These are phyloP conservation scores for Malania oleifera DNA, from an alignment of 164 flowering plant genomes.

Conservation along the genomic window DNA sequence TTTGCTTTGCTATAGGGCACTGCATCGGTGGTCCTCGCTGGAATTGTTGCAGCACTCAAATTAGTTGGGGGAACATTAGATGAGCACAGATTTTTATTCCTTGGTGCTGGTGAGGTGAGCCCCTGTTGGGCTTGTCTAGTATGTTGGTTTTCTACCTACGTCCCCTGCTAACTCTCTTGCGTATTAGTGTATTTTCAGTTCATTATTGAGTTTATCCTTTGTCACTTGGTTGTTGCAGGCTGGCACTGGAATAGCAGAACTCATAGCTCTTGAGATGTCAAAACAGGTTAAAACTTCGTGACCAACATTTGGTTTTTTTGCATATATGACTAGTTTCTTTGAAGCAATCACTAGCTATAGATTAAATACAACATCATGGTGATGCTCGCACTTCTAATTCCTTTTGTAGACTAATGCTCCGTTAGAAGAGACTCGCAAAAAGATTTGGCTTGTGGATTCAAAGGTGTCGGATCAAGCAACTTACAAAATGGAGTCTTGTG, in stretches of 20 bases:
- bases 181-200: neutral
- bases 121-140: neutral
- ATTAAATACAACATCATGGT: neutral
- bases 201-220: neutral
- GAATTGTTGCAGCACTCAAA: conserved; percentile 13
- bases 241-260: conserved; percentile 64
- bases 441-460: conserved; percentile 57
- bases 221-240: conserved; percentile 29
- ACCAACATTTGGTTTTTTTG: neutral
- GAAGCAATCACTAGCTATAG: neutral
- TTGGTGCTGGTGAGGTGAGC: conserved; percentile 53
- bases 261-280: conserved; percentile 55
- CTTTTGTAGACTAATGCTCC: conserved; percentile 41
- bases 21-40: conserved; percentile 48
- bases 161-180: neutral
- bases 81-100: conserved; percentile 39
- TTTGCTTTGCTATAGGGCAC: conserved; percentile 16
- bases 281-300: conserved; percentile 37
- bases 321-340: no score
- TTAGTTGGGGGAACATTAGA: conserved; percentile 28
- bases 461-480: conserved; percentile 28
- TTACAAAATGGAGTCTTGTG: neutral
- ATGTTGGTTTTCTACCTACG: neutral
- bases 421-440: conserved; percentile 53
- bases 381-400: neutral